Evolutionary conservation across 495 filamentous ascomycete genomes (phyloP).

Genomic region (Penicillium goetzii): DNA sequence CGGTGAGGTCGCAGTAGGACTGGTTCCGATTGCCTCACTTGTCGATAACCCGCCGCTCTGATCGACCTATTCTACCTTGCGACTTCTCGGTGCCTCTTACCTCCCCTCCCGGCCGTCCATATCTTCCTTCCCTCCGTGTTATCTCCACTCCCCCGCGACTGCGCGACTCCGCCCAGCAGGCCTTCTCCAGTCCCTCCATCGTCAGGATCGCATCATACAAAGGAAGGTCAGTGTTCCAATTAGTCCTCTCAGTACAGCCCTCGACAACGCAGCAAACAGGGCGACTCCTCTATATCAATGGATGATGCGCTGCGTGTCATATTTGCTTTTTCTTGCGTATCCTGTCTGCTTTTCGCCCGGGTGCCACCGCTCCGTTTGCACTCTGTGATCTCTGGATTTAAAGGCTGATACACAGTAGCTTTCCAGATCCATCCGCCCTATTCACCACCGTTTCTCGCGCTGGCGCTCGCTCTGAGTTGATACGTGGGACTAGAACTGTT

Average conservation of each 20-base stretch:
- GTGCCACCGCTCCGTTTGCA: conserved; percentile 9
- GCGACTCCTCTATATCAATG: neutral
- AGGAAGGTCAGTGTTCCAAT: neutral
- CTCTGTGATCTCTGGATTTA: neutral
- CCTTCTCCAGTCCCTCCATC: neutral
- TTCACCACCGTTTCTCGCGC: neutral
- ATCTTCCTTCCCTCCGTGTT: neutral
- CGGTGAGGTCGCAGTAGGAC: neutral
- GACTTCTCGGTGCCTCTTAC: neutral
- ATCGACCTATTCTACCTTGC: neutral
- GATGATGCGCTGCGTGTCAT: neutral
- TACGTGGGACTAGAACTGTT: too few species aligned
- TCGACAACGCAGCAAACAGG: neutral
- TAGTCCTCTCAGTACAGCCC: neutral
- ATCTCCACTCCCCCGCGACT: conserved; percentile 14
- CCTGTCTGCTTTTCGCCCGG: neutral
- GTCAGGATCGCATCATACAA: neutral
- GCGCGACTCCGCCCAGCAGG: neutral
- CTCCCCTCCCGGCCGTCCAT: neutral
- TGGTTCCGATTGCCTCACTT: neutral
- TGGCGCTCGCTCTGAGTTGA: neutral
- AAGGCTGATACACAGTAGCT: neutral
- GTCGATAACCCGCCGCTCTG: neutral
- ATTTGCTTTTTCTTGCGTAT: conserved; percentile 5
- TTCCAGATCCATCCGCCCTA: neutral